Conservation (phyloP, 768 basidiomycete species). For the Termitomyces sp. region DNA sequence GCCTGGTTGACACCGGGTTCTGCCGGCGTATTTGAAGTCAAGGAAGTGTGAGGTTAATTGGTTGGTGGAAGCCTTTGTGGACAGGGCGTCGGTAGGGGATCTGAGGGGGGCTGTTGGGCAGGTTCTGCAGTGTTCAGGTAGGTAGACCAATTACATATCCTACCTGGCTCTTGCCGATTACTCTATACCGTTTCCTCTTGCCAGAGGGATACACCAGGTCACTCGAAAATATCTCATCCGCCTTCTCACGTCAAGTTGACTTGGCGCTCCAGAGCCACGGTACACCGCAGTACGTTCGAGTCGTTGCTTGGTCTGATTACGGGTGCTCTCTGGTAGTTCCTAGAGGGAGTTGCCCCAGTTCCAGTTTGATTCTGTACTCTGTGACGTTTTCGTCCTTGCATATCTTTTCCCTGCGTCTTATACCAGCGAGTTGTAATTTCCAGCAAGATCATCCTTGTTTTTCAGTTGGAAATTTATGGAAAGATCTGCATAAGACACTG, state of each 20-base stretch:
- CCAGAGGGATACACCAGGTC: conserved; percentile 25
- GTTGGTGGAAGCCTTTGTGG: conserved; percentile 33
- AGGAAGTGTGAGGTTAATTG: conserved; percentile 37
- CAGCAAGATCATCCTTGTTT: conserved; percentile 4
- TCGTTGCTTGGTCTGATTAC: conserved; percentile 28
- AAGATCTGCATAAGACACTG: conserved; percentile 20
- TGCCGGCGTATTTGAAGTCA: conserved; percentile 45
- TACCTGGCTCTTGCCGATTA: too few relatives aligned
- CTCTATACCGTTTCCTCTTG: conserved; percentile 25
- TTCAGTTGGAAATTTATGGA: conserved; percentile 29
- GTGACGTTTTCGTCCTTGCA: conserved; percentile 41
- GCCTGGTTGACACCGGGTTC: conserved; percentile 35
- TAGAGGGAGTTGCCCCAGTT: conserved; percentile 9
- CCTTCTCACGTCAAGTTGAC: too few relatives aligned
- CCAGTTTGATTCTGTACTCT: conserved; percentile 24
- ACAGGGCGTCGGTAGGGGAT: conserved; percentile 26
- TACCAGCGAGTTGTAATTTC: conserved; percentile 16
- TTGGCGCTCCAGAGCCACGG: too few relatives aligned
- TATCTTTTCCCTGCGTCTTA: conserved; percentile 41
- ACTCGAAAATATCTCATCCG: conserved; percentile 25
- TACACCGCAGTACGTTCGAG: too few relatives aligned
- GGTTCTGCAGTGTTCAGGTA: conserved; percentile 37
- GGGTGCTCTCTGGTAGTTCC: conserved; percentile 17
- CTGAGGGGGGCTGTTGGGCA: conserved; percentile 26
- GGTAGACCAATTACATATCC: neutral